Evolutionary conservation across 345 rosid species (phyloP).

Genomic region (Excoecaria agallocha): DNA sequence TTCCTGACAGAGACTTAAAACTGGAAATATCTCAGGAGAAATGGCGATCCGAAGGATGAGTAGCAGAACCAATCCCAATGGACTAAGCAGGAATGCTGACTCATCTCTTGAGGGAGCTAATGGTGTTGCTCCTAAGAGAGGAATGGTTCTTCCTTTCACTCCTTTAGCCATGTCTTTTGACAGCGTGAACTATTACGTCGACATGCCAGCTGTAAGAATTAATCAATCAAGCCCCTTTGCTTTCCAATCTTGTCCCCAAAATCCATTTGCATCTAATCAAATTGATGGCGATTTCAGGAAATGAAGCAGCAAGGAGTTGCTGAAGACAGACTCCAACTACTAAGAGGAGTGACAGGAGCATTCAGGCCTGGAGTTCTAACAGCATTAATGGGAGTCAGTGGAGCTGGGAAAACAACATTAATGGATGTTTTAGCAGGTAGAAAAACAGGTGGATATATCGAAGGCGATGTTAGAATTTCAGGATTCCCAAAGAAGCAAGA

Average conservation of each 20-base stretch:
- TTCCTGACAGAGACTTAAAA: conserved; percentile 9
- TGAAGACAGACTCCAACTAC: conserved; percentile 53
- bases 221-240: conserved; percentile 18
- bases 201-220: conserved; percentile 70
- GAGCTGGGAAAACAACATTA: conserved; percentile 70
- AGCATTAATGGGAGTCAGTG: conserved; percentile 68
- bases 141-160: conserved; percentile 81
- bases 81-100: conserved; percentile 30
- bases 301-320: conserved; percentile 35
- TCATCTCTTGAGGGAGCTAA: conserved; percentile 33
- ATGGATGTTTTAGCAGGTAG: conserved; percentile 71
- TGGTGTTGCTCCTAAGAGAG: conserved; percentile 50
- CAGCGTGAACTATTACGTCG: conserved; percentile 60
- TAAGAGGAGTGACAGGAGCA: conserved; percentile 45
- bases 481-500: conserved; percentile 58
- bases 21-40: conserved; percentile 40
- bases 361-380: conserved; percentile 66
- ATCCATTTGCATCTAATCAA: not conserved
- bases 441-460: conserved; percentile 47
- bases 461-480: conserved; percentile 50
- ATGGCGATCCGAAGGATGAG: conserved; percentile 35
- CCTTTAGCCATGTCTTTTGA: conserved; percentile 78
- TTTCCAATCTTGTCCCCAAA: not conserved
- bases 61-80: conserved; percentile 22
- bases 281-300: conserved; percentile 34